Evolutionary conservation across 441 rosid genomes (phyloP).

Genomic region (Gossypium gossypioides): DNA sequence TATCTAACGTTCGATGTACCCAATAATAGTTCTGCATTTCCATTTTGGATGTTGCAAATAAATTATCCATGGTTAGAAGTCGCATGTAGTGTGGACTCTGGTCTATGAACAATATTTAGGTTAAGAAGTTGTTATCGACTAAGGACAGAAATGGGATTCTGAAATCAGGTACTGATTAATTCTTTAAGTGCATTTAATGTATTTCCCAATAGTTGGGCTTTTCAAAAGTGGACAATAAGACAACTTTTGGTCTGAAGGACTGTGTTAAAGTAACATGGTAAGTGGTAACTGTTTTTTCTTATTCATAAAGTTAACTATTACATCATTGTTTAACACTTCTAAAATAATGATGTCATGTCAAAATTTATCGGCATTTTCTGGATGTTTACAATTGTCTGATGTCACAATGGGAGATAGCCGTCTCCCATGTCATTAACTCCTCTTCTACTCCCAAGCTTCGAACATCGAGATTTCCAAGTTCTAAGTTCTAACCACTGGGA

Average conservation of each 20-base stretch:
- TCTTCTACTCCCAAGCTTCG: neutral
- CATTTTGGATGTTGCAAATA: neutral
- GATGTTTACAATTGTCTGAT: neutral
- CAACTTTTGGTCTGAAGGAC: neutral
- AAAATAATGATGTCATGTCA: neutral
- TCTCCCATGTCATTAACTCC: neutral
- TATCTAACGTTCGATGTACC: neutral
- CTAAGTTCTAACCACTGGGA: neutral
- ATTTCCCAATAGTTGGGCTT: neutral
- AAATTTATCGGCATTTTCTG: neutral
- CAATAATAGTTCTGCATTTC: neutral
- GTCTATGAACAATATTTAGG: neutral
- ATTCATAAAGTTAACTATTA: neutral
- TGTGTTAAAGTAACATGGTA: neutral
- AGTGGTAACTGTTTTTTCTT: neutral
- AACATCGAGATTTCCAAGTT: neutral
- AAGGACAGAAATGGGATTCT: neutral
- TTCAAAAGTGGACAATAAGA: neutral
- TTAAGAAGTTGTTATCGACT: neutral
- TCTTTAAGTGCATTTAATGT: neutral
- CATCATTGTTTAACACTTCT: neutral
- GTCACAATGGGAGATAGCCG: neutral
- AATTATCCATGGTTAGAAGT: neutral
- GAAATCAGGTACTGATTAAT: neutral
- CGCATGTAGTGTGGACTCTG: neutral